Evolutionary conservation across 2,329 filamentous ascomycete species (phyloP), one percentile per base, ranked within the genome.

Genomic region (Sarocladiaceae sp.): DNA sequence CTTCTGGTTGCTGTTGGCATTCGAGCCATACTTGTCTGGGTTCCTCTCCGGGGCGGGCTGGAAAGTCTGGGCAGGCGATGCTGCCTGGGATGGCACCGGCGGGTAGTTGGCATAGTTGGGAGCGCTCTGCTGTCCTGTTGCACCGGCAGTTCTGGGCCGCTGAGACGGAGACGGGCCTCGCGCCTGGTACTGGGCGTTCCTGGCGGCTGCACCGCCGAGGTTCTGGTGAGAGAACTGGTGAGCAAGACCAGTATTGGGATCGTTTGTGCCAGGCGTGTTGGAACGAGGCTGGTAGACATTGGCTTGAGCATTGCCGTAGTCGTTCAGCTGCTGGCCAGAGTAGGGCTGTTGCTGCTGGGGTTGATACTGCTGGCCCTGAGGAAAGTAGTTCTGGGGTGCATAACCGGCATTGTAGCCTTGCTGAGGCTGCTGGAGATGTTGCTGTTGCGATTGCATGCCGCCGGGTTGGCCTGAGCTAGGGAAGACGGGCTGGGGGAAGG

Each of bases 141-240:
- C 80, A 44, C 88, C 90, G 47, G 88, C 87, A 15, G 91, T 97
- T 48, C 90, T 79, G 41, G 91, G 90, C 48, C 93, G 82, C 61
- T 85, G 83, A 43, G 73, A 76, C 21, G 88, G 80, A 24, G 87
- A 83, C 24, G 78, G 74, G 27, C 74, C 76, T 35, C 88, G 78
- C 48, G 78, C 74, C 51, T 73, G 79, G 59, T 89, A 90, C 40
- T 82, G 80, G 48, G 80, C 81, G 23, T 76, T 75, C 53, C 88
- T 78, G 48, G 82, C 81, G 26, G 26, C 29, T 33, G 79, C 81
- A 34, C 80, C 80, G 48, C 86, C 84, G 32, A 97, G 76, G 64
- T 96, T 95, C 72, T 97, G 91, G 66, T 96, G 89, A 47, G 91
- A 94, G 65, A 97, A 95, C 64, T 98, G 93, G 62, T 96, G 88